Evolutionary conservation across 2,329 filamentous ascomycete genomes (phyloP), one percentile per base, ranked within the genome.

Genomic region (Monosporascus sp.): DNA sequence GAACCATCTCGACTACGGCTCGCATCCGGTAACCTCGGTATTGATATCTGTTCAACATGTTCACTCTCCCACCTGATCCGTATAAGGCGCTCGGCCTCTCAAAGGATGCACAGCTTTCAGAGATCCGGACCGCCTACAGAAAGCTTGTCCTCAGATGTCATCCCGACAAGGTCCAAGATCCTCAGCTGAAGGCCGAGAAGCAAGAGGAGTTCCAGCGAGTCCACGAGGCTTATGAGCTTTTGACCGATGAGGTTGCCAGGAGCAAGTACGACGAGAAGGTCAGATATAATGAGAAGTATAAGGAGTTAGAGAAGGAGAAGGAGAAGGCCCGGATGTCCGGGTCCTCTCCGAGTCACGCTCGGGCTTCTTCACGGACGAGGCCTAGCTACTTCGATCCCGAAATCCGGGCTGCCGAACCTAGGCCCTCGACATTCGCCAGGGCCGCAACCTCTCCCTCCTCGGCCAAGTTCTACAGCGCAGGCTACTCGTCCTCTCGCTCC

Each of bases 141-240:
- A 96, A 95, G 70, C 84, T 95, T 41, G 89, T 90, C 37, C 81
- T 96, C 62, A 91, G 89, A 70, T 92, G 88, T 67, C 92, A 97
- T 63, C 92, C 92, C 37, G 92, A 97, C 77, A 96, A 96, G 74
- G 84, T 96, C 58, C 86, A 91, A 60, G 83, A 96, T 64, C 84
- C 87, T 51, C 77, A 83, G 17, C 76, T 88, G 64, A 95, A 94
- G 72, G 83, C 84, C 55, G 76, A 84, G 62, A 95, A 92, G 70
- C 85, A 89, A 63, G 86, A 91, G 62, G 87, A 96, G 71, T 99
- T 97, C 66, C 91, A 97, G 72, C 86, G 85, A 68, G 89, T 97
- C 37, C 92, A 97, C 70, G 84, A 92, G 63, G 92, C 94, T 49
- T 99, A 96, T 72, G 94, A 97, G 72, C 78, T 94, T 31, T 82